A percentile compares a stretch with the other conserved stretches of the same genome.
Conservation (phyloP, 2,329 filamentous ascomycete genomes). For the Balansia obtecta region DNA sequence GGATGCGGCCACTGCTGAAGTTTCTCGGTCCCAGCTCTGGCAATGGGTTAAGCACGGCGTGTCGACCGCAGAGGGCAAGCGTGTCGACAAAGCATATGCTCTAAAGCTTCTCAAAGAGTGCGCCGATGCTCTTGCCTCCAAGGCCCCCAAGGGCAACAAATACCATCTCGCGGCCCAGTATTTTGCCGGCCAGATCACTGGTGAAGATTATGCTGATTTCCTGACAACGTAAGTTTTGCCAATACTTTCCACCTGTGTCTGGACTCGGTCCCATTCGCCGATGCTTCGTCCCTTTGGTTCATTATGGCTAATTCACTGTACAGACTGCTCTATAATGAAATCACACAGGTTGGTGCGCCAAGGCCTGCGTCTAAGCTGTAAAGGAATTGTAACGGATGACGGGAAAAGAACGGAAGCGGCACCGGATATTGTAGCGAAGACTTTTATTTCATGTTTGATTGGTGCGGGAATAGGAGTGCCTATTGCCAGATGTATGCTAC, state of each 20-base stretch:
- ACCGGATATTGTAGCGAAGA: background rate
- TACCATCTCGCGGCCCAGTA: constrained; percentile 84
- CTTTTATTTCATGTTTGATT: background rate
- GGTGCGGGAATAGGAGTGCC: background rate
- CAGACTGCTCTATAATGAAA: constrained; percentile 78
- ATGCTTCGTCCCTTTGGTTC: background rate
- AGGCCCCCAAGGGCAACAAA: constrained; percentile 81
- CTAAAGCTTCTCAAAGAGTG: constrained; percentile 80
- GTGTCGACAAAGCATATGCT: constrained; percentile 84
- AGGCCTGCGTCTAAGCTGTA: constrained; percentile 52
- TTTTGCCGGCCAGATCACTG: constrained; percentile 84
- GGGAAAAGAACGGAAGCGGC: background rate
- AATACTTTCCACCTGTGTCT: background rate
- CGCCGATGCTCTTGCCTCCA: constrained; percentile 59
- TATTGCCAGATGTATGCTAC: background rate
- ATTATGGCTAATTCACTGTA: background rate
- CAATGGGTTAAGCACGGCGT: constrained; percentile 75
- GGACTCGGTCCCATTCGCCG: background rate
- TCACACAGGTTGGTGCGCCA: constrained; percentile 58
- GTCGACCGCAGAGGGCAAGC: constrained; percentile 76
- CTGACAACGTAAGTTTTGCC: constrained; percentile 56
- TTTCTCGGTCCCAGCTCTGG: constrained; percentile 89
- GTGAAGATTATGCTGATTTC: constrained; percentile 96
- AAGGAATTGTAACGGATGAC: background rate
- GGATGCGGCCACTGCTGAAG: constrained; percentile 93